These are phyloP conservation scores for Thielaviopsis ethacetica DNA, from an alignment of 2,329 filamentous ascomycete genomes.

Conservation along the genomic window DNA sequence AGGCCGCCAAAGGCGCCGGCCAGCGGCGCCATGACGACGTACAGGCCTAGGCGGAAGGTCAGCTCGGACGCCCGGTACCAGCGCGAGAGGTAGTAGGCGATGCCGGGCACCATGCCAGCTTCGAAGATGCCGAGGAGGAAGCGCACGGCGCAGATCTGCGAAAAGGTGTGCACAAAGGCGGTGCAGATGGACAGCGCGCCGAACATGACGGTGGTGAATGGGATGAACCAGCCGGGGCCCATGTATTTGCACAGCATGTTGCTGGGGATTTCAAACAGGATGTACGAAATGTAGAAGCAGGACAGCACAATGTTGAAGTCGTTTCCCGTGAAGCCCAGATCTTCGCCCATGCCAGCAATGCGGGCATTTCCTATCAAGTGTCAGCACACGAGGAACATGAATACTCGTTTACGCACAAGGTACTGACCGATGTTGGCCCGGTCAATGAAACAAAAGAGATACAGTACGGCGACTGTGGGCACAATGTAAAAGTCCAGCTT, in stretches of 20 bases:
- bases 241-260: slow-evolving; percentile 55
- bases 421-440: slow-evolving; percentile 52
- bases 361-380: slow-evolving; percentile 42
- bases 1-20: slow-evolving; percentile 58
- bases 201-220: slow-evolving; percentile 43
- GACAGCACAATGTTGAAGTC: slow-evolving; percentile 56
- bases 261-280: slow-evolving; percentile 53
- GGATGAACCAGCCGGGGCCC: slow-evolving; percentile 57
- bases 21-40: slow-evolving; percentile 54
- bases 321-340: slow-evolving; percentile 41
- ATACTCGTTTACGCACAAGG: too few species aligned
- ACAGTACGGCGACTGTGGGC: slow-evolving; percentile 48
- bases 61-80: slow-evolving; percentile 59
- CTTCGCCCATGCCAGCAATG: slow-evolving; percentile 46
- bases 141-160: slow-evolving; percentile 39
- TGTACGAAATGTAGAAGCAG: slow-evolving; percentile 57
- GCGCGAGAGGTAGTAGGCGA: slow-evolving; percentile 55
- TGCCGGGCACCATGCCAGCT: slow-evolving; percentile 57
- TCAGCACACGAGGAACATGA: neutral
- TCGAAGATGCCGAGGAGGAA: slow-evolving; percentile 56
- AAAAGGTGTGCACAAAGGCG: slow-evolving; percentile 43
- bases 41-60: slow-evolving; percentile 48
- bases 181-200: slow-evolving; percentile 47
- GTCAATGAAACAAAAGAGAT: slow-evolving; percentile 60
- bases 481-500: slow-evolving; percentile 53